Percentiles rank a stretch among this genome's conserved stretches.
These are phyloP conservation scores for Scheffersomyces ergatensis DNA, from an alignment of 805 yeast species.

Conservation along the genomic window DNA sequence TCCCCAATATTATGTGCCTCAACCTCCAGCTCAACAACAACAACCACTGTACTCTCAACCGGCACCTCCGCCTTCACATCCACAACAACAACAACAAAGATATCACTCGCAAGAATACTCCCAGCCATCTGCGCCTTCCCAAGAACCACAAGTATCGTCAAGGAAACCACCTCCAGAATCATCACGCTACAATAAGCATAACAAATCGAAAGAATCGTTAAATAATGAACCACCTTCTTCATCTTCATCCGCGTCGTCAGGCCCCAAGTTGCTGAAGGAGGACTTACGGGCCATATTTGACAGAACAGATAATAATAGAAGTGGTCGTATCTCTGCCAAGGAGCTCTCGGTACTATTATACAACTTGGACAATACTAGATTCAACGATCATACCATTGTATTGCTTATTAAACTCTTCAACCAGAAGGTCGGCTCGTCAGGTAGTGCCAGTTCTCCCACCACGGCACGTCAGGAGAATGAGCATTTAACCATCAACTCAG, in stretches of 20 bases:
- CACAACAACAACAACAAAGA: slow-evolving; percentile 15
- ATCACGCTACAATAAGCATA: slow-evolving; percentile 3
- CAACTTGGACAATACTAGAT: slow-evolving; percentile 63
- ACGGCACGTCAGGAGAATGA: slow-evolving; percentile 13
- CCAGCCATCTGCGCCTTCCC: slow-evolving; percentile 5
- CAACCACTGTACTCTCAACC: slow-evolving; percentile 21
- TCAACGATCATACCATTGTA: slow-evolving; percentile 56
- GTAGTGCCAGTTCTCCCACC: slow-evolving; percentile 17
- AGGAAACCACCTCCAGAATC: slow-evolving; percentile 6
- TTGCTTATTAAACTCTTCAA: slow-evolving; percentile 66
- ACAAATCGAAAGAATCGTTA: slow-evolving; percentile 19
- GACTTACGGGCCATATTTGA: slow-evolving; percentile 52
- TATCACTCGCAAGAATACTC: slow-evolving; percentile 10
- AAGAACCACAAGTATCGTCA: slow-evolving; percentile 8
- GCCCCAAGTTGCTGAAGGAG: slow-evolving; percentile 41
- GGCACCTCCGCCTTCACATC: slow-evolving; percentile 31
- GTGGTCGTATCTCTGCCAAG: slow-evolving; percentile 52
- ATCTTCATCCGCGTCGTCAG: too few relatives aligned
- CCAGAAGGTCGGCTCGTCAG: slow-evolving; percentile 4
- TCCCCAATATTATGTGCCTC: slow-evolving; percentile 7
- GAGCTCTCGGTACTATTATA: slow-evolving; percentile 60
- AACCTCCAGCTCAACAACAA: slow-evolving; percentile 4
- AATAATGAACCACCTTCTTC: slow-evolving; percentile 11
- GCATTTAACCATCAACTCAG: slow-evolving; percentile 1
- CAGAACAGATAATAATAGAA: slow-evolving; percentile 51